Evolutionary conservation across 1,284 basidiomycete species (phyloP), one percentile per base, ranked within the genome.

Genomic region (Sporisorium graminicola): DNA sequence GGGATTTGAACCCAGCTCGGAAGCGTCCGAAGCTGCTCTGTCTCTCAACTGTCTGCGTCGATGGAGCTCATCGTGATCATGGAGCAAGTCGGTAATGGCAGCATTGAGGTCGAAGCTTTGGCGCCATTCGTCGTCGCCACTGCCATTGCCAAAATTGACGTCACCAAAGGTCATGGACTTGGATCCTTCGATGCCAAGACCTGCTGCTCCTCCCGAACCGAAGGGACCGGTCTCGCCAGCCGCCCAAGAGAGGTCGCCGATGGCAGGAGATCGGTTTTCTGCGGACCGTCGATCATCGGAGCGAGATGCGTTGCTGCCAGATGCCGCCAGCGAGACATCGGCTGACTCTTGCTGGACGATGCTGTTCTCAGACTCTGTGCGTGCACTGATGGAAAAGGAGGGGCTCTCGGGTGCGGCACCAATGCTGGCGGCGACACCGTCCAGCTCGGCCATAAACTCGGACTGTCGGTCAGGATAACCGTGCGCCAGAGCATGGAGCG

Each of bases 221-320:
- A 82, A 82, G 0, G 81, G 81, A 0, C 81, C 81, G 0, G 79
- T 82, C 60, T 82, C 81, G 46, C 79, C 79, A 13, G 69, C 73
- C n/a, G 80, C 64, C 81, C 81, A 82, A 10, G 78, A 76, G 6
- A 77, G 68, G 55, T 82, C 80, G 22, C 80, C 81, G 31, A 83
- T 80, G 43, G 67, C 58, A 0, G 81, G 71, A 2, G 78, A 80
- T 27, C 53, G 43, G 16, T 65, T 56, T n/a, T 53, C 54, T 14
- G 69, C 40, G n/a, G 47, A 10, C 14, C 26, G 26, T 0, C 24
- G 46, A n/a, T 49, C 59, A 7, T 52, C 50, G 20, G 43, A 49
- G 20, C 50, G 62, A n/a, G 61, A 58, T 8, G 61, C 26, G 37
- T 50, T 54, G 65, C 47, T 60, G 31, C 33, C 58, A 8, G 72